A percentile compares a stretch with the other conserved stretches of the same genome.
These are phyloP conservation scores for Ascobolus immersus DNA, from an alignment of 495 filamentous ascomycete genomes.

Conservation along the genomic window DNA sequence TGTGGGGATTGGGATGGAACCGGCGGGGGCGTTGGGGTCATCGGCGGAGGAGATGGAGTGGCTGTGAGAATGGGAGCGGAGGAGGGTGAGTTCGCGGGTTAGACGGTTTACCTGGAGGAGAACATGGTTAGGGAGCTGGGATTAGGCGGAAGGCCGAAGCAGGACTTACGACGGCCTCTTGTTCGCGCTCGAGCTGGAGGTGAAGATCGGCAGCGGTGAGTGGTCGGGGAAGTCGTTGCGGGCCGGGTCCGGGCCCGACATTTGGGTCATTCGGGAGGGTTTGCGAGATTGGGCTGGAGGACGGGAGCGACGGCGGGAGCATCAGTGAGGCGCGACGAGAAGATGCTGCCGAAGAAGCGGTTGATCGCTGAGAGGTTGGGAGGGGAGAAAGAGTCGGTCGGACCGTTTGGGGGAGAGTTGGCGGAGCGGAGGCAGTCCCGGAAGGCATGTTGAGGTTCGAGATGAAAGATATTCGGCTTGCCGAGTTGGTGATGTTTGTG, in stretches of 20 bases:
- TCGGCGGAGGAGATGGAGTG: slow-evolving; percentile 57
- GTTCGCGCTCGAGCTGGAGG: slow-evolving; percentile 67
- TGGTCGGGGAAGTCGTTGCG: slow-evolving; percentile 55
- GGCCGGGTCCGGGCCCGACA: slow-evolving; percentile 37
- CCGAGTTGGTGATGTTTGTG: no score
- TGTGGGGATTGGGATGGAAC: slow-evolving; percentile 18
- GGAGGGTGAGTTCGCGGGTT: slow-evolving; percentile 54
- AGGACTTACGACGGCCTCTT: slow-evolving; percentile 64
- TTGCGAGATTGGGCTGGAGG: no score
- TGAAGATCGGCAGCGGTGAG: slow-evolving; percentile 71
- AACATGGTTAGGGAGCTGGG: background rate
- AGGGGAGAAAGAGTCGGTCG: no score
- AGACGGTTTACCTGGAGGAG: slow-evolving; percentile 64
- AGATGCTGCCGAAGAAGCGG: background rate
- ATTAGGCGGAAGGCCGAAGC: background rate
- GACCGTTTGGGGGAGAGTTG: no score
- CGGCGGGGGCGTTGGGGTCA: slow-evolving; percentile 36
- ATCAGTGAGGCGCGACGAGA: slow-evolving; percentile 1
- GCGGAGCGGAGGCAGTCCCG: no score
- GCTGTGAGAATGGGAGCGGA: slow-evolving; percentile 56
- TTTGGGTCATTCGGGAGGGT: no score
- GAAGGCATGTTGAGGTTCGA: no score
- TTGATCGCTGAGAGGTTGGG: no score
- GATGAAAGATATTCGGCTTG: no score
- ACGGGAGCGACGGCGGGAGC: background rate